phyloP scores from a whole-genome alignment of 768 basidiomycete genomes.

The Coprinellus micaceus region DNA sequence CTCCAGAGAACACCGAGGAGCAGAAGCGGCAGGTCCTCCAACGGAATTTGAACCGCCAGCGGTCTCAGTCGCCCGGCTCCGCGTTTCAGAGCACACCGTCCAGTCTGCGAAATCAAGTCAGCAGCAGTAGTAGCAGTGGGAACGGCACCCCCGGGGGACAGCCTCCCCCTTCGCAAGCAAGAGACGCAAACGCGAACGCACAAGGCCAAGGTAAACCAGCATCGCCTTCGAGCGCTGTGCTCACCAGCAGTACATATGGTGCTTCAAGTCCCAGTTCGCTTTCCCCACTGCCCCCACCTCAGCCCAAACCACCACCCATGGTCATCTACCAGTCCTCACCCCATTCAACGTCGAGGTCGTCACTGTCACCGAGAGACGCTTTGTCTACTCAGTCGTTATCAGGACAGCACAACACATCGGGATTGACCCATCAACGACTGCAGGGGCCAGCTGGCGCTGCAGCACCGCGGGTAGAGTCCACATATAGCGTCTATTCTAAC shows the following conservation, averaged over 20 bases:
- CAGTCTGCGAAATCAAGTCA: constrained; percentile 1
- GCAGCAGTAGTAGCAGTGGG: background rate
- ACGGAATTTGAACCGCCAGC: constrained; percentile 44
- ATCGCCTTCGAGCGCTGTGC: background rate
- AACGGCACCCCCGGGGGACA: no score
- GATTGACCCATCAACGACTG: no score
- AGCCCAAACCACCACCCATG: background rate
- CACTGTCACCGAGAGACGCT: background rate
- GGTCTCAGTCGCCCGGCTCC: background rate
- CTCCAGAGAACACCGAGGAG: constrained; percentile 36
- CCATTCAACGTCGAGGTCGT: background rate
- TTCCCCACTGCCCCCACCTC: background rate
- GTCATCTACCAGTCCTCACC: background rate
- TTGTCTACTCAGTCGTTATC: background rate
- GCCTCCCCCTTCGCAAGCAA: background rate
- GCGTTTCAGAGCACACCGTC: background rate
- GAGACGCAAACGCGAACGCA: background rate
- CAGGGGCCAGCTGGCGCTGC: no score
- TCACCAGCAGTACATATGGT: background rate
- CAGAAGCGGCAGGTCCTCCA: constrained; percentile 51
- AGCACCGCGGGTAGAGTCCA: background rate
- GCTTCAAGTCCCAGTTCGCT: no score
- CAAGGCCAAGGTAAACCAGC: background rate
- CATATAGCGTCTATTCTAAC: constrained; percentile 44
- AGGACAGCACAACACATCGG: no score